A percentile compares a stretch with the other conserved stretches of the same genome.
Conservation (phyloP, 2,329 filamentous ascomycete species). For the Fusarium sp. region DNA sequence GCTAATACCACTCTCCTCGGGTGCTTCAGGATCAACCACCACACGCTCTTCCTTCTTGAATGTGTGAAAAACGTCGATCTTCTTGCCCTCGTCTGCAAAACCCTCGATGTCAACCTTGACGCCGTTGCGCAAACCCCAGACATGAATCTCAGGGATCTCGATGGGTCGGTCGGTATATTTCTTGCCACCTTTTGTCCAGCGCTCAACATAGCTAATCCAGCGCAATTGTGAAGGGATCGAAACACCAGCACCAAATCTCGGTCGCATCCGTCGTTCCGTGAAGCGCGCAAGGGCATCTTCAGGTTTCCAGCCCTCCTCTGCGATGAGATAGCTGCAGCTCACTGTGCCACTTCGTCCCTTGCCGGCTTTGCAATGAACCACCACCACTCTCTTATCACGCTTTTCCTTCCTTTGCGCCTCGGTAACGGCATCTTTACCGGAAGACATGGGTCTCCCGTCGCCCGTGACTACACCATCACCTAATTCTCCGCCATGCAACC, state of each 20-base stretch:
- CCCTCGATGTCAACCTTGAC: conserved; percentile 89
- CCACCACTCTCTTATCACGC: conserved; percentile 70
- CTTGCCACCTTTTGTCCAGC: conserved; percentile 80
- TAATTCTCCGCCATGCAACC: conserved; percentile 69
- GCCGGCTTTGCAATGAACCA: conserved; percentile 97
- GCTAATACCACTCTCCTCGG: conserved; percentile 58
- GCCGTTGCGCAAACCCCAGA: conserved; percentile 87
- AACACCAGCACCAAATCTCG: conserved; percentile 86
- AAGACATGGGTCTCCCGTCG: conserved; percentile 26
- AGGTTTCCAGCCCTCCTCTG: conserved; percentile 74
- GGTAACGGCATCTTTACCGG: conserved; percentile 21
- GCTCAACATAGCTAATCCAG: conserved; percentile 88
- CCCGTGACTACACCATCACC: conserved; percentile 34
- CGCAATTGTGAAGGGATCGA: conserved; percentile 92
- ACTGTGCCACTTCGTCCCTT: conserved; percentile 93
- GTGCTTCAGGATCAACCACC: conserved; percentile 67
- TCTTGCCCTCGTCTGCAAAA: conserved; percentile 87
- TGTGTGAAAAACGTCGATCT: conserved; percentile 83
- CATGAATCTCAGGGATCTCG: conserved; percentile 87
- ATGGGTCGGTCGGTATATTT: conserved; percentile 83
- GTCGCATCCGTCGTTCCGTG: conserved; percentile 88
- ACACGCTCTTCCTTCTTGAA: conserved; percentile 79
- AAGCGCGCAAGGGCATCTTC: conserved; percentile 65
- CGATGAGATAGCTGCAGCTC: conserved; percentile 88
- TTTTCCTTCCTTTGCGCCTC: conserved; percentile 47